Base-by-base conservation (phyloP, 768 basidiomycete species). In the Trametes maxima region DNA sequence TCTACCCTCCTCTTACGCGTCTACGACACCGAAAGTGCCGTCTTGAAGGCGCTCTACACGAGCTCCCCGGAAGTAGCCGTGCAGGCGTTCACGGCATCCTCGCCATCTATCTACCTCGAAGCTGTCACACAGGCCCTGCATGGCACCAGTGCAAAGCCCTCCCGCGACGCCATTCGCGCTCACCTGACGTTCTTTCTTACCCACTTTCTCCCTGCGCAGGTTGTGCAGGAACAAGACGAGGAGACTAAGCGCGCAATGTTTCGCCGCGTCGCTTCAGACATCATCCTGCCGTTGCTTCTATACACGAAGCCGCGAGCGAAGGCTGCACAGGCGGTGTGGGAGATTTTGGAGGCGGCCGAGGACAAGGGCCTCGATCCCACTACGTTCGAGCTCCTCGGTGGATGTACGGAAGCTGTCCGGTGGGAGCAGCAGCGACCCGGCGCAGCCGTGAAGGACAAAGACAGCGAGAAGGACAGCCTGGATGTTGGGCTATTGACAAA, bases 251-350 rank as follows among this genome's bases (percentile, higher is more conserved):
- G 62, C 22, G 65, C 1, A 59, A 67, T 1, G 62, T 66, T 0
- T 58, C 69, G 62, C 24, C 70, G 75, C 28, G 70, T 81, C 24
- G 83, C 85, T 62, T 76, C 83, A 62, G 74, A 77, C 35, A 69
- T 87, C 0, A 73, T 95, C 55, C 90, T 93, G 69, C 89, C 93
- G 0, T 84, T 85, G 68, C 74, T 95, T 45, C 71, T 95, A 16
- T 88, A 84, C 66, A 88, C 90, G 7, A 92, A 89, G 68, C 74
- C 88, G 2, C 81, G 87, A 52, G 82, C 87, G 62, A 87, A 85
- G 69, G 88, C 84, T 0, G 80, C 85, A 0, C 79, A 83, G 21
- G 70, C 80, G n/a, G 83, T 86, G 0, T 95, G 94, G 94, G 86
- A 86, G 56, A 73, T 82, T n/a, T 69, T 94, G n/a, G 79, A 78